Percentiles rank a stretch among this genome's conserved stretches.
These are phyloP conservation scores for Trametes coccinea DNA, from an alignment of 768 basidiomycete species.

Conservation along the genomic window DNA sequence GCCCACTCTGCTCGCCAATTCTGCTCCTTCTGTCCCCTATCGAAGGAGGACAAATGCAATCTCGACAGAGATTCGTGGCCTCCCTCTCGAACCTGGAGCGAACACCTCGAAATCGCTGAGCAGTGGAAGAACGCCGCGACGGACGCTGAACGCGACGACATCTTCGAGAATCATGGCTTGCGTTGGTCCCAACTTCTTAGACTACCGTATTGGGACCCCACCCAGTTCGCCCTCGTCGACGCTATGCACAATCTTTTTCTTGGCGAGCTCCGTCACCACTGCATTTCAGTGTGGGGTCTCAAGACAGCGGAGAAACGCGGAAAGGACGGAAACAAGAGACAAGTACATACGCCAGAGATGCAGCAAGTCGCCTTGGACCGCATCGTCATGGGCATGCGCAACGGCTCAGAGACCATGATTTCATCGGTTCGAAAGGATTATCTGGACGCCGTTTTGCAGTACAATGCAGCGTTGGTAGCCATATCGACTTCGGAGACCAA, in stretches of 20 bases:
- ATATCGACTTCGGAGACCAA: not conserved
- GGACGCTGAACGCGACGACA: not conserved
- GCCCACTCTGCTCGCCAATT: constrained; percentile 23
- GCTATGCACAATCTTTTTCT: constrained; percentile 44
- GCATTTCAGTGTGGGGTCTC: constrained; percentile 25
- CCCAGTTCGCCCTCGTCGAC: constrained; percentile 35
- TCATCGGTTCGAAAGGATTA: not conserved
- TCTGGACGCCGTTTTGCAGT: not conserved
- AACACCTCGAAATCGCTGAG: constrained; percentile 24
- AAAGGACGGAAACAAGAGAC: not conserved
- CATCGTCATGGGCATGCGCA: not conserved
- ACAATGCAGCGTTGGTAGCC: not conserved
- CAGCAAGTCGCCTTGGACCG: not conserved
- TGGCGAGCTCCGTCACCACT: constrained; percentile 36
- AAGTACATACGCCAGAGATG: not conserved
- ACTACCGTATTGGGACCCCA: constrained; percentile 43
- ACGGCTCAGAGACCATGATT: not conserved
- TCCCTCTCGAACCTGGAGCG: constrained; percentile 3
- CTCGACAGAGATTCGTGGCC: constrained; percentile 33
- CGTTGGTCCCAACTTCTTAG: constrained; percentile 33
- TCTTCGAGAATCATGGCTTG: constrained; percentile 27
- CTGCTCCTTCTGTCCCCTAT: constrained; percentile 33
- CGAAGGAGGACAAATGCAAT: constrained; percentile 30
- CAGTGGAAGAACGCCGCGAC: constrained; percentile 24
- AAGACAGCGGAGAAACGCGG: not conserved